phyloP scores from a whole-genome alignment of 306 rosid species.

The Cyclanthera cordifolia region DNA sequence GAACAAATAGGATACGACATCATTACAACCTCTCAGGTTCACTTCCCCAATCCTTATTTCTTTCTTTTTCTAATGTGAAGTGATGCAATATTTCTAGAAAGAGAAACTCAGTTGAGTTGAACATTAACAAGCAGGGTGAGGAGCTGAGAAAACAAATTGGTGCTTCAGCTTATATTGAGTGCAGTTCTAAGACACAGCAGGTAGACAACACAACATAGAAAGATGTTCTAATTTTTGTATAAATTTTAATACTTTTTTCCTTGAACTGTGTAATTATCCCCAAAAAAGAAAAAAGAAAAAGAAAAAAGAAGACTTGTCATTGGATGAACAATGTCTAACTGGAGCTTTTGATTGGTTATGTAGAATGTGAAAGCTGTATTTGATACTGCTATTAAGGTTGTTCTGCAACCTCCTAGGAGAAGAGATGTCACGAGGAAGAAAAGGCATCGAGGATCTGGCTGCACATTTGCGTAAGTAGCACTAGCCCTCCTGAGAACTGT shows the following conservation, averaged over 20 bases:
- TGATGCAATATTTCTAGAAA: background rate
- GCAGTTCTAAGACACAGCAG: conserved; percentile 99
- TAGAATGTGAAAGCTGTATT: conserved; percentile 95
- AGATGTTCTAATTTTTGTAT: background rate
- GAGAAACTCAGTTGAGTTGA: background rate
- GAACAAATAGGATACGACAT: conserved; percentile 73
- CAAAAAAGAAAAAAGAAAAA: background rate
- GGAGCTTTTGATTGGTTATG: conserved; percentile 16
- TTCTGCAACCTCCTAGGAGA: conserved; percentile 94
- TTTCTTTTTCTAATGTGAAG: background rate
- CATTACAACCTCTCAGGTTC: conserved; percentile 68
- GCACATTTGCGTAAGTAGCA: conserved; percentile 58
- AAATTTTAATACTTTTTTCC: background rate
- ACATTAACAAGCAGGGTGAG: conserved; percentile 54
- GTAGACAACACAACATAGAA: conserved; percentile 24
- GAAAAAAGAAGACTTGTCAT: background rate
- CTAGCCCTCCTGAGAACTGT: background rate
- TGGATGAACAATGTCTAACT: conserved; percentile 1
- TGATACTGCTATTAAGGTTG: conserved; percentile 95
- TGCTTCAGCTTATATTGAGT: conserved; percentile 91
- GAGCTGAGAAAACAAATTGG: conserved; percentile 96
- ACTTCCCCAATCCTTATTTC: background rate
- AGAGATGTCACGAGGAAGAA: conserved; percentile 69
- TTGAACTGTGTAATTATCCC: background rate
- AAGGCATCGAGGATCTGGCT: conserved; percentile 55